Evolutionary conservation across 306 rosid species (phyloP).

Genomic region (Malus sylvestris): DNA sequence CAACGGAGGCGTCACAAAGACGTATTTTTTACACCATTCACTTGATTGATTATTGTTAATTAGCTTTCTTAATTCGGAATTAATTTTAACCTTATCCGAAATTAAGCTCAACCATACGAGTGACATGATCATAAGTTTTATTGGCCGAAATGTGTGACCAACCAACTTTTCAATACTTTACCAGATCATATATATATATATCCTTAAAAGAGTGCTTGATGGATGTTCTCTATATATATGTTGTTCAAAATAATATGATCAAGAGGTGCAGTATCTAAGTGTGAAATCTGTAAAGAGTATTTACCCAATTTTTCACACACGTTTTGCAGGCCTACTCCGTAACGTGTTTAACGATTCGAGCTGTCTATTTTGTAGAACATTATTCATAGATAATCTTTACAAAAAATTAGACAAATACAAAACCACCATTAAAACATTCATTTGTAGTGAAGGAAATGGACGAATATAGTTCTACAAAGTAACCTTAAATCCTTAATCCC

Average conservation of each 20-base stretch:
- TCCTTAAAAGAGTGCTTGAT: neutral
- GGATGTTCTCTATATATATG: neutral
- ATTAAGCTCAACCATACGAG: neutral
- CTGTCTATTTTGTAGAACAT: too few species aligned
- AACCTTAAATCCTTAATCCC: too few species aligned
- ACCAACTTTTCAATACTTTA: neutral
- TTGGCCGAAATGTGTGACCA: conserved; percentile 15
- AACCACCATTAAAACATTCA: too few species aligned
- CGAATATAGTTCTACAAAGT: too few species aligned
- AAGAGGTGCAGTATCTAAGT: neutral
- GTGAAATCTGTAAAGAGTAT: neutral
- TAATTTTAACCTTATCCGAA: neutral
- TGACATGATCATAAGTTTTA: neutral
- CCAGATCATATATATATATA: neutral
- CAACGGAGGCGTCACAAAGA: neutral
- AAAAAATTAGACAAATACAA: too few species aligned
- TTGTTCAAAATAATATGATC: neutral
- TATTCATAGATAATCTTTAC: too few species aligned
- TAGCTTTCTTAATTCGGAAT: neutral
- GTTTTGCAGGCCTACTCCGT: too few species aligned
- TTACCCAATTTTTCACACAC: too few species aligned
- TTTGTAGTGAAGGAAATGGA: too few species aligned
- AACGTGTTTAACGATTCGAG: too few species aligned
- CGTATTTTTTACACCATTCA: neutral
- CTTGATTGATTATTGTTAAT: neutral